Evolutionary conservation across 2,329 filamentous ascomycete genomes (phyloP), one percentile per base, ranked within the genome.

Genomic region (Capronia coronata): DNA sequence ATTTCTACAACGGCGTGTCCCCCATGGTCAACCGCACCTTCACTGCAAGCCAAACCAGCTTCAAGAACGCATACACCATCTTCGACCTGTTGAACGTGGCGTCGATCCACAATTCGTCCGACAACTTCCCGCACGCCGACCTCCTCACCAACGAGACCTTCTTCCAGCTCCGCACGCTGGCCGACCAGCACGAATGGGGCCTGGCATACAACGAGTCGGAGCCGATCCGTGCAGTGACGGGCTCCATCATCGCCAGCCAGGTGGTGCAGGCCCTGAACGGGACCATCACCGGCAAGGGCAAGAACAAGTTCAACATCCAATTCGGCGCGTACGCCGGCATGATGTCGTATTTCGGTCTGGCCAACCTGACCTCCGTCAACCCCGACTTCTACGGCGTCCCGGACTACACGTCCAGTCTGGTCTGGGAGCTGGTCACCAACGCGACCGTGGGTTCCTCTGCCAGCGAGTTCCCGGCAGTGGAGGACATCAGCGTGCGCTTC

Each of bases 361-460:
- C 75, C 1, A 68, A 76, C 51, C 65, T 83, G 42, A 64, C 71
- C 3, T 48, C 59, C 21, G 75, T 70, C 1, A 78, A 74, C 51
- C 59, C 68, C 1, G 71, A 86, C 65, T 94, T 95, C 71, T 81
- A 71, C 51, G 86, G 86, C 47, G 72, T 95, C 10, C 81, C 84
- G n/a, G 83, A 89, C 69, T 95, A 95, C 62, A 88, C 88, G 3
- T 84, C 83, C 2, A 81, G 81, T 56, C 87, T 94, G 78, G 75
- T 75, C 4, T 90, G 94, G 65, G 90, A 95, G 72, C 76, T 76
- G 18, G 76, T 81, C 60, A 82, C 79, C 34, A 74, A 78, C 53
- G 58, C 58, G 10, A 55, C 60, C 2, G 55, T 57, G 9, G 62
- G 62, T 3, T 59, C 62, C 5, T 62, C 64, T 0, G 59, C 62